phyloP scores from a whole-genome alignment of 768 basidiomycete species.

The Trametes sanguinea region DNA sequence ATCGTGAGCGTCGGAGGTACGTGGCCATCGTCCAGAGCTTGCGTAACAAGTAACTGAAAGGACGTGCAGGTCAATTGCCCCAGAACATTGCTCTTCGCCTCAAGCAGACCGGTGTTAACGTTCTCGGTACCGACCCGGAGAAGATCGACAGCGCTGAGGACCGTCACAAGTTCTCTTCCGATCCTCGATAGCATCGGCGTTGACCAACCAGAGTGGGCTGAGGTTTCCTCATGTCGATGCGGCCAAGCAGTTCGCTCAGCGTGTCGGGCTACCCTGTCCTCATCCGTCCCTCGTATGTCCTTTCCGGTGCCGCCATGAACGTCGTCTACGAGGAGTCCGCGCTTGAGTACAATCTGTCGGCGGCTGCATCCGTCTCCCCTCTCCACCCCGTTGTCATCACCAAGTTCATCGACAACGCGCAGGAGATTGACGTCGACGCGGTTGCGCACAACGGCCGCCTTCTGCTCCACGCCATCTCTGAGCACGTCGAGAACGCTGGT shows the following conservation, averaged over 20 bases:
- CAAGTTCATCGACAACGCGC: slow-evolving; percentile 97
- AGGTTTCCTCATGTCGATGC: slow-evolving; percentile 85
- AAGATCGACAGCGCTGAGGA: slow-evolving; percentile 98
- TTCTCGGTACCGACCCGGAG: slow-evolving; percentile 93
- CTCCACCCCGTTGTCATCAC: slow-evolving; percentile 98
- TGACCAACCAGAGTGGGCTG: slow-evolving; percentile 96
- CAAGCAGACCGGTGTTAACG: slow-evolving; percentile 87
- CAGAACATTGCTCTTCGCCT: slow-evolving; percentile 98
- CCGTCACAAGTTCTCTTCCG: slow-evolving; percentile 98
- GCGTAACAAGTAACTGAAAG: background rate
- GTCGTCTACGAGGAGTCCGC: slow-evolving; percentile 91
- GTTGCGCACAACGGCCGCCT: slow-evolving; percentile 92
- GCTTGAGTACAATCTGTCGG: slow-evolving; percentile 93
- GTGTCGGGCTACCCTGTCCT: slow-evolving; percentile 96
- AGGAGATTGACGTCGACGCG: slow-evolving; percentile 98
- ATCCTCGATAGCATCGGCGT: slow-evolving; percentile 93
- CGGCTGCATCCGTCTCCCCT: slow-evolving; percentile 94
- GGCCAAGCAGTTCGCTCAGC: slow-evolving; percentile 87
- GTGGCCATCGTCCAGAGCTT: slow-evolving; percentile 28
- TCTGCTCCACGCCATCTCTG: slow-evolving; percentile 93
- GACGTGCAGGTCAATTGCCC: slow-evolving; percentile 79
- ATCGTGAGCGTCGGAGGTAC: slow-evolving; percentile 95
- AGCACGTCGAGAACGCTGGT: slow-evolving; percentile 98
- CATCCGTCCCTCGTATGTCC: slow-evolving; percentile 96
- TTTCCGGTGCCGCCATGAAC: slow-evolving; percentile 99